These are phyloP conservation scores for Saksenaea oblongispora DNA, from an alignment of 371 early-diverging fungal genomes.

Conservation along the genomic window DNA sequence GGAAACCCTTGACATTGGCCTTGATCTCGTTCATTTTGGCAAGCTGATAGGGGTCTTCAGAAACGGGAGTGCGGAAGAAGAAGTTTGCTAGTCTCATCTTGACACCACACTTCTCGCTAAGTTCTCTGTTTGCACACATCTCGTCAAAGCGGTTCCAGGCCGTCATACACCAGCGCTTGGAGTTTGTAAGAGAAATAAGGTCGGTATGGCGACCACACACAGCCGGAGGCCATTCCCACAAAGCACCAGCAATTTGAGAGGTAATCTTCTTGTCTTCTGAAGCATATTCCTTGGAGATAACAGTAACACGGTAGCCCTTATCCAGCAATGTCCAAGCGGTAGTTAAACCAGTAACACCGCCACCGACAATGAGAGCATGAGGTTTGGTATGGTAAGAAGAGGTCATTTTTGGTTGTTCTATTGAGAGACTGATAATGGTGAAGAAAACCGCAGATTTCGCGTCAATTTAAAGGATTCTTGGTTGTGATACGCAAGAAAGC, in stretches of 20 bases:
- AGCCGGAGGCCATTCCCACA: not conserved
- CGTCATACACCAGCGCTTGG: not conserved
- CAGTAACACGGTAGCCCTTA: not conserved
- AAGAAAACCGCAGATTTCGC: not conserved
- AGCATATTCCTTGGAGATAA: not conserved
- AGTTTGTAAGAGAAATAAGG: not conserved
- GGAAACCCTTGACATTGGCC: not conserved
- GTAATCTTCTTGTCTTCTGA: not conserved
- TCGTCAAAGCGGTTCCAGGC: not conserved
- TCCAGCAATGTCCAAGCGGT: not conserved
- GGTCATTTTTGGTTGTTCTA: not conserved
- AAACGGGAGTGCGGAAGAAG: not conserved
- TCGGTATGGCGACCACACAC: not conserved
- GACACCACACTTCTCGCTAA: not conserved
- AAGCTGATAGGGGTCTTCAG: not conserved
- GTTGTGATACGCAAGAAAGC: not conserved
- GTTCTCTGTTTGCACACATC: not conserved
- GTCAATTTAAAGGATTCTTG: not conserved
- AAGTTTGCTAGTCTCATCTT: not conserved
- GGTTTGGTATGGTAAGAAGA: not conserved
- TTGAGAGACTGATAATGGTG: not conserved
- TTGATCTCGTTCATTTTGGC: not conserved
- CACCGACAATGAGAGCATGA: not conserved
- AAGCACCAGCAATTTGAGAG: not conserved
- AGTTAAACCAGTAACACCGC: not conserved